Base-by-base conservation (phyloP, 2,329 filamentous ascomycete species). In the Metarhizium humberi region DNA sequence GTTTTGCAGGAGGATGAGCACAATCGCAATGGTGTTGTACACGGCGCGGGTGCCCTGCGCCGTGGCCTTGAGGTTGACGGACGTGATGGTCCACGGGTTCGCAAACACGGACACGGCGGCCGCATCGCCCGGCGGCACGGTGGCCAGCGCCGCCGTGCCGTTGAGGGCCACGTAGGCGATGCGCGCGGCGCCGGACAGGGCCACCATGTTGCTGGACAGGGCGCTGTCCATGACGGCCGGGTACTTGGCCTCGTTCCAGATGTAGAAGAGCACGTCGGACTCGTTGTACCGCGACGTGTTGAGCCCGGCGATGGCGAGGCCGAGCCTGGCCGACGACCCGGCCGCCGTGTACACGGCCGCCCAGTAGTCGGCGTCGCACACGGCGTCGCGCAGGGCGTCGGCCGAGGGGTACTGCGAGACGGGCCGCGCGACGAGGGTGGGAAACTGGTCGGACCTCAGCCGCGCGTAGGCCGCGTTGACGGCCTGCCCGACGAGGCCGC, bases 21-120 rank as follows among this genome's bases (percentile, higher is more conserved):
- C 62, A 50, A 64, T 60, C n/a, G 58, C 56, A 1, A 63, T 58
- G 1, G 60, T 64, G 30, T 63, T 63, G n/a, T 63, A 64, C 30
- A 64, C 62, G 20, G 58, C 49, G 4, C 62, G 60, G 1, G 61
- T 61, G n/a, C 61, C 61, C 50, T 64, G 61, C 3, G 52, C 32
- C 1, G 62, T 64, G 18, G 57, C 57, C 32, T 61, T 55, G 46
- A 64, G 60, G 14, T 64, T 60, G 53, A 59, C 58, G 5, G 60
- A 58, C 4, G 58, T 55, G 13, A 63, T 54, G 18, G 48, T 56
- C 62, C 62, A 63, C 0, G 61, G 61, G n/a, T 61, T 57, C 1
- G 61, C 57, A 14, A 64, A 57, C 14, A 54, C 55, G 4, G 59
- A 57, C 7, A 64, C 50, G 29, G 59, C 58, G 6, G 60, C 56